Conservation (phyloP, 495 filamentous ascomycete species). For the Pseudotulostoma volvatum region DNA sequence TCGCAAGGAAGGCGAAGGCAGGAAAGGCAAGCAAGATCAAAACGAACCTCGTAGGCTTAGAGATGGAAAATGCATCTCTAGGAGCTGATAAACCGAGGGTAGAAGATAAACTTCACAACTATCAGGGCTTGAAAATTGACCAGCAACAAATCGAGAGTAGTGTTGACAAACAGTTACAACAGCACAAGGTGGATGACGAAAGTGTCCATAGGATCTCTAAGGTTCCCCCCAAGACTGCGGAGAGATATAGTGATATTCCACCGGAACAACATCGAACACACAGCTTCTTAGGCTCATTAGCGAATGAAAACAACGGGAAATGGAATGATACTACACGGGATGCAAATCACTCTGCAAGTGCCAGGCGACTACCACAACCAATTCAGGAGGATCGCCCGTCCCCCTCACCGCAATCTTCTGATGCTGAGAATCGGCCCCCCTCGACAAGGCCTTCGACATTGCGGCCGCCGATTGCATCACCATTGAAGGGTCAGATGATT, state of each 20-base stretch:
- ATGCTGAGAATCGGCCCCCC: conserved; percentile 64
- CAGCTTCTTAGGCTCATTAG: conserved; percentile 4
- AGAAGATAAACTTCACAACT: too few relatives aligned
- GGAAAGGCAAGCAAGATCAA: too few relatives aligned
- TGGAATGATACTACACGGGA: background rate
- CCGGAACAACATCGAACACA: conserved; percentile 23
- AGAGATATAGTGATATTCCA: conserved; percentile 31
- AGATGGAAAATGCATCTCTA: too few relatives aligned
- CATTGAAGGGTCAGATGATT: conserved; percentile 22
- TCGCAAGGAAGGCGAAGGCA: conserved; percentile 21
- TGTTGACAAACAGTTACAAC: conserved; percentile 12
- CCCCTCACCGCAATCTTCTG: conserved; percentile 57
- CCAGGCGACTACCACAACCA: too few relatives aligned
- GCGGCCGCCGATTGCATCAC: conserved; percentile 17
- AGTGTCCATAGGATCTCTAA: conserved; percentile 9
- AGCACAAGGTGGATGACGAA: conserved; percentile 9
- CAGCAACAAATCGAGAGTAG: conserved; percentile 14
- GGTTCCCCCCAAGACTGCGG: conserved; percentile 26
- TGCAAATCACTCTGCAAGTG: conserved; percentile 2
- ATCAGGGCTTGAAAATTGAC: conserved; percentile 46
- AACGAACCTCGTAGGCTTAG: too few relatives aligned
- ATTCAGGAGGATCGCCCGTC: too few relatives aligned
- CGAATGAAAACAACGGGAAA: background rate
- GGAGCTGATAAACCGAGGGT: too few relatives aligned
- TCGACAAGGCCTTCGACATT: conserved; percentile 37